Conservation (phyloP, 257 asterid genomes). For the Anisodus tanguticus region DNA sequence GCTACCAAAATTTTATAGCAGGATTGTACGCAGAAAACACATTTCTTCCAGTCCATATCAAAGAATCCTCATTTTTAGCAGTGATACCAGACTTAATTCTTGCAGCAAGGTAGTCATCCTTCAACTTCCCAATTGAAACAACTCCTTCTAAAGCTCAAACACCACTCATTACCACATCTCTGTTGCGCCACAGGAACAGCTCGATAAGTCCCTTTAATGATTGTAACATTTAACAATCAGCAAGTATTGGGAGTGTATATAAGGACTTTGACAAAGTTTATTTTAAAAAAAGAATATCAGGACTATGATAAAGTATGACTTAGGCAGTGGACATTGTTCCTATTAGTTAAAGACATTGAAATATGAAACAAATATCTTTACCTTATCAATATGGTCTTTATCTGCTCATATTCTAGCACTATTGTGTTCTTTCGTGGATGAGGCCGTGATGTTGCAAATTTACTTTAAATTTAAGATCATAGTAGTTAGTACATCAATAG, state of each 20-base stretch:
- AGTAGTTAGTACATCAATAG: not conserved
- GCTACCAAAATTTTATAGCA: not conserved
- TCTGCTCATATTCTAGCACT: not conserved
- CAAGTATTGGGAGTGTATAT: constrained; percentile 17
- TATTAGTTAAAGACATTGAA: not conserved
- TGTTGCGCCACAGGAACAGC: not conserved
- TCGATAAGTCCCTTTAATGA: constrained; percentile 13
- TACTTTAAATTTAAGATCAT: not conserved
- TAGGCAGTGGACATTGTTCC: not conserved
- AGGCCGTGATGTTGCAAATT: not conserved
- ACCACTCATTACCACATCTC: not conserved
- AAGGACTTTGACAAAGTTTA: not conserved
- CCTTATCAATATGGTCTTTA: not conserved
- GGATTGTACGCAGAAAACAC: not conserved
- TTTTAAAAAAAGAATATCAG: not conserved
- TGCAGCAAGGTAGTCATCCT: constrained; percentile 20
- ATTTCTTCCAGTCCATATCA: not conserved
- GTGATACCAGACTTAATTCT: not conserved
- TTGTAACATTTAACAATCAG: not conserved
- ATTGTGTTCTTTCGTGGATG: not conserved
- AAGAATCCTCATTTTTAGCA: constrained; percentile 6
- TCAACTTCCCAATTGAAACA: constrained; percentile 2
- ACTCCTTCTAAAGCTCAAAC: constrained; percentile 16
- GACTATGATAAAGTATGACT: constrained; percentile 8
- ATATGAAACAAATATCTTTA: not conserved